Evolutionary conservation across 2,329 filamentous ascomycete genomes (phyloP), one percentile per base, ranked within the genome.

Genomic region (Cryphonectria parasitica): DNA sequence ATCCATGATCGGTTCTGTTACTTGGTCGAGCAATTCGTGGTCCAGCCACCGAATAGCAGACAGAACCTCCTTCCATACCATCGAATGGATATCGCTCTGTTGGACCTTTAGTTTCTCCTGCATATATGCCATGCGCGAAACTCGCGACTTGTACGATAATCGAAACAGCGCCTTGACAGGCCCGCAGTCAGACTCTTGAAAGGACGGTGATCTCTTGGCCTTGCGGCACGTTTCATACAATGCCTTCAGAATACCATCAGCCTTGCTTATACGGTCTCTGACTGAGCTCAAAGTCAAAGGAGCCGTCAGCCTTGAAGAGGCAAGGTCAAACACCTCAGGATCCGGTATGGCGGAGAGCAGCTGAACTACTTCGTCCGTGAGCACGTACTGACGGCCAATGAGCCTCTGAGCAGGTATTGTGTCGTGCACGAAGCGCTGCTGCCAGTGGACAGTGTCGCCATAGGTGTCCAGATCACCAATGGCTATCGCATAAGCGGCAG

Each of bases 381-480:
- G 60, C 2, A 68, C 60, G 13, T 15, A 49, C 1, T 58, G n/a
- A 8, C n/a, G 10, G 28, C 60, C 60, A 4, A 70, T 56, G 6
- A 70, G 28, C 13, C 5, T 22, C 39, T 41, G 54, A 3, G 39
- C 25, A 28, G 65, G 34, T 60, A 68, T n/a, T 7, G 69, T 39
- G 13, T 70, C 69, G 8, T 49, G 65, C n/a, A 70, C 61, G 25
- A 70, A 70, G 15, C 69, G 69, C 69, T 70, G 60, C 39, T 70
- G 69, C 69, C 69, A 70, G 15, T 52, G n/a, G 15, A 68, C 4
- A 13, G 49, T 70, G 25, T 70, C 65, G 28, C 60, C 31, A n/a
- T 70, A 70, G 11, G 34, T n/a, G 8, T 68, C 52, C 39, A 70
- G 58, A 28, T 68, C 49, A 2, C 69, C 69, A 34, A 52, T 58